Percentiles rank a stretch among this genome's conserved stretches.
phyloP scores from a whole-genome alignment of 352 stramenopile genomes.

The Phytophthora foliorum region DNA sequence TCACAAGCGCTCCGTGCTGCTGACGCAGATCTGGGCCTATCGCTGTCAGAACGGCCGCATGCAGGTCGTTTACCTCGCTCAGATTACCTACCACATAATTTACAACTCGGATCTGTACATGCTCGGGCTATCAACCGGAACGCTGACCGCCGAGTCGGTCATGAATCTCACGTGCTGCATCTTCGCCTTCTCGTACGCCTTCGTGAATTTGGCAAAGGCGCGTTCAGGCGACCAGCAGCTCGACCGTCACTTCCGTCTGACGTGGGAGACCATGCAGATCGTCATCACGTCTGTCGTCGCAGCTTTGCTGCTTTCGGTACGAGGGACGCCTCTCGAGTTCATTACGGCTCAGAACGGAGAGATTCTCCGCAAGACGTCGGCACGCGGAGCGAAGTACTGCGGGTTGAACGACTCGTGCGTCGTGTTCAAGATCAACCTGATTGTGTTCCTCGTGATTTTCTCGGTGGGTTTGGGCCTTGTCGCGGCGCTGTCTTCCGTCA shows the following conservation, averaged over 20 bases:
- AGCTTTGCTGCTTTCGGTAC: slow-evolving; percentile 10
- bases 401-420: slow-evolving; percentile 42
- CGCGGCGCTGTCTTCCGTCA: slow-evolving; percentile 17
- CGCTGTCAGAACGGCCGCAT: slow-evolving; percentile 41
- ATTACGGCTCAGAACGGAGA: slow-evolving; percentile 32
- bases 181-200: slow-evolving; percentile 36
- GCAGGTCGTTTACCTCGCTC: slow-evolving; percentile 37
- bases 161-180: slow-evolving; percentile 47
- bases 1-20: slow-evolving; percentile 34
- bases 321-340: slow-evolving; percentile 26
- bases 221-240: slow-evolving; percentile 37
- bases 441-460: slow-evolving; percentile 25
- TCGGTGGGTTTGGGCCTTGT: slow-evolving; percentile 27
- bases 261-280: slow-evolving; percentile 42
- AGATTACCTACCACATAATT: slow-evolving; percentile 45
- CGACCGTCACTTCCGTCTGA: slow-evolving; percentile 38
- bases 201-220: slow-evolving; percentile 34
- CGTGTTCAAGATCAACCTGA: slow-evolving; percentile 41
- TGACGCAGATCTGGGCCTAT: slow-evolving; percentile 47
- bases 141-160: slow-evolving; percentile 31
- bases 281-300: slow-evolving; percentile 31
- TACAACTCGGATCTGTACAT: slow-evolving; percentile 42
- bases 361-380: slow-evolving; percentile 36
- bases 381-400: slow-evolving; percentile 29
- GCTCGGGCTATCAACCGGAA: slow-evolving; percentile 36